phyloP scores from a whole-genome alignment of 805 yeast genomes.

The Yamadazyma paraphyllophila region DNA sequence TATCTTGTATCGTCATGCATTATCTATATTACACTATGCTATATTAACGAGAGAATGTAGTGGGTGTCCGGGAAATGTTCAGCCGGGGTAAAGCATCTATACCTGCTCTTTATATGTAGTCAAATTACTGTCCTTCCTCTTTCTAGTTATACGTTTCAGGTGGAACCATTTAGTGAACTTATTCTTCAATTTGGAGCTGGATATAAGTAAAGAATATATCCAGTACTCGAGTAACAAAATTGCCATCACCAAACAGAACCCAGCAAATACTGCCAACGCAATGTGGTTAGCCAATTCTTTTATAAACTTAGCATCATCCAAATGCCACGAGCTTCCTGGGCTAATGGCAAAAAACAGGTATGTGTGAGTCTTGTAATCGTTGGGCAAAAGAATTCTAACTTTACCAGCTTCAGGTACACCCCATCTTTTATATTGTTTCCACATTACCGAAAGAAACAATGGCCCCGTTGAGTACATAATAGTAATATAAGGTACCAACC shows the following conservation, averaged over 20 bases:
- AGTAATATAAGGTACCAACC: slow-evolving; percentile 85
- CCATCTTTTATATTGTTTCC: slow-evolving; percentile 86
- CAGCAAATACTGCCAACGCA: slow-evolving; percentile 65
- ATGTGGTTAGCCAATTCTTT: slow-evolving; percentile 74
- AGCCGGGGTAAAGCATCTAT: neutral
- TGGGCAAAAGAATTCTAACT: slow-evolving; percentile 69
- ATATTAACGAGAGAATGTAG: slow-evolving; percentile 1
- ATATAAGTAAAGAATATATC: slow-evolving; percentile 31
- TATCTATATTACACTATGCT: slow-evolving; percentile 10
- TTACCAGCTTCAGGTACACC: slow-evolving; percentile 64
- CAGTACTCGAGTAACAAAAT: slow-evolving; percentile 37
- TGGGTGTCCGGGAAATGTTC: neutral
- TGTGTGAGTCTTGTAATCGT: slow-evolving; percentile 61
- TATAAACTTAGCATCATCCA: slow-evolving; percentile 79
- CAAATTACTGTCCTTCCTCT: slow-evolving; percentile 56
- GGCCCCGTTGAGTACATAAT: slow-evolving; percentile 96
- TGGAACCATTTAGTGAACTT: slow-evolving; percentile 9
- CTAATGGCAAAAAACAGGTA: slow-evolving; percentile 71
- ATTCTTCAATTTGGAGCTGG: slow-evolving; percentile 6
- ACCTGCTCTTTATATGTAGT: slow-evolving; percentile 24
- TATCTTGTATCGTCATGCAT: slow-evolving; percentile 5
- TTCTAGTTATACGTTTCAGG: slow-evolving; percentile 41
- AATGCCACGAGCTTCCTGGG: slow-evolving; percentile 90
- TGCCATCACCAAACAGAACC: slow-evolving; percentile 55
- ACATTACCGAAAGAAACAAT: slow-evolving; percentile 75